Conservation (phyloP, 2,329 filamentous ascomycete genomes). For the Aspergillus cejpii region DNA sequence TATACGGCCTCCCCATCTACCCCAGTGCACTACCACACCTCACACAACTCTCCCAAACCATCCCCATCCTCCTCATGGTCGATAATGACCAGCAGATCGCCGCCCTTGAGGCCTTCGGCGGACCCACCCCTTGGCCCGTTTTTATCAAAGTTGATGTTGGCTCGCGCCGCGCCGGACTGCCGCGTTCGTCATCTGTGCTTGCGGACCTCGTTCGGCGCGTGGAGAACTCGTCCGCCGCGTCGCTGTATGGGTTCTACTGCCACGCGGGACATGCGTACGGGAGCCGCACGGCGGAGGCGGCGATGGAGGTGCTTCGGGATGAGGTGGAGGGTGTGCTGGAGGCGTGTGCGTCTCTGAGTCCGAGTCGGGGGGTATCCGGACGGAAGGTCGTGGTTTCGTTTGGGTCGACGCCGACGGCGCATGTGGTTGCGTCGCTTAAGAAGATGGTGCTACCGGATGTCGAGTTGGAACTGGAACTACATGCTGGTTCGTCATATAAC, state of each 20-base stretch:
- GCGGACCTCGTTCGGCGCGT: constrained; percentile 11
- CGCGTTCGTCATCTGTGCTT: constrained; percentile 10
- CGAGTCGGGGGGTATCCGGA: neutral
- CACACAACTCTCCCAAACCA: constrained; percentile 21
- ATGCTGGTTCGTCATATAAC: constrained; percentile 15
- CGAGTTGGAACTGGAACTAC: constrained; percentile 18
- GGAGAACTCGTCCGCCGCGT: constrained; percentile 10
- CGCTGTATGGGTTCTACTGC: constrained; percentile 21
- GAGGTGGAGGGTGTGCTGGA: constrained; percentile 17
- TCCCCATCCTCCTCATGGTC: constrained; percentile 36
- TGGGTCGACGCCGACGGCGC: constrained; percentile 24
- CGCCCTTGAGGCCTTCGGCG: constrained; percentile 14
- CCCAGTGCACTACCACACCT: constrained; percentile 30
- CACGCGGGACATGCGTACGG: constrained; percentile 24
- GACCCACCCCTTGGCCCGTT: constrained; percentile 15
- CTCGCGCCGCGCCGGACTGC: constrained; percentile 18
- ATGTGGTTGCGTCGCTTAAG: constrained; percentile 17
- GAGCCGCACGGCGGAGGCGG: constrained; percentile 20
- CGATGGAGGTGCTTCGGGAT: constrained; percentile 13
- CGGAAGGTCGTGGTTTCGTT: constrained; percentile 18
- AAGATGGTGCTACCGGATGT: constrained; percentile 2
- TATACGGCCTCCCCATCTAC: constrained; percentile 41
- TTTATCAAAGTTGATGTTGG: constrained; percentile 25
- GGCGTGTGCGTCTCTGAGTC: constrained; percentile 9
- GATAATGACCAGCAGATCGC: constrained; percentile 23